These are phyloP conservation scores for Lachancea sp. DNA, from an alignment of 805 yeast species.

Conservation along the genomic window DNA sequence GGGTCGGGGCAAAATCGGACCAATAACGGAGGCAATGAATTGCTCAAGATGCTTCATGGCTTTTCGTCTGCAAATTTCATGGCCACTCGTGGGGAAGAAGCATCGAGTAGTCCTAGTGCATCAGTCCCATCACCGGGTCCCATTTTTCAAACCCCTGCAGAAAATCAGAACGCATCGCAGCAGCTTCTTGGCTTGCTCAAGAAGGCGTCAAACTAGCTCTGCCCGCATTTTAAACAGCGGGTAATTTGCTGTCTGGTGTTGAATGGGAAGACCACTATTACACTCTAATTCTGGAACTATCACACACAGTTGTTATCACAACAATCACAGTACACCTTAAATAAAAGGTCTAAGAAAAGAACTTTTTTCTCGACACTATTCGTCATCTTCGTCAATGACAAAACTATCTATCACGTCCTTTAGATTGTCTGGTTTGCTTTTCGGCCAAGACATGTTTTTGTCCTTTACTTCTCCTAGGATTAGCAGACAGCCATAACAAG, in stretches of 20 bases:
- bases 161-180: slow-evolving; percentile 13
- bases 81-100: neutral
- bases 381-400: slow-evolving; percentile 38
- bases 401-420: slow-evolving; percentile 43
- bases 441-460: slow-evolving; percentile 37
- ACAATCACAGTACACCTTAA: neutral
- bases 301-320: no score
- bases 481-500: slow-evolving; percentile 76
- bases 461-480: slow-evolving; percentile 43
- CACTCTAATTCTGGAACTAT: no score
- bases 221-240: neutral
- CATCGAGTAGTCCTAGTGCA: neutral
- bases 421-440: slow-evolving; percentile 27
- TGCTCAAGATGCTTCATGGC: neutral
- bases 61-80: neutral
- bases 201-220: slow-evolving; percentile 8
- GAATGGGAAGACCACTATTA: no score
- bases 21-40: neutral
- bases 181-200: slow-evolving; percentile 20
- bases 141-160: neutral
- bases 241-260: no score
- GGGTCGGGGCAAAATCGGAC: neutral
- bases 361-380: neutral
- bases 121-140: neutral
- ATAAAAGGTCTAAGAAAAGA: neutral